Evolutionary conservation across 805 yeast species (phyloP), one percentile per base, ranked within the genome.

Genomic region (Scheffersomyces lignosus): DNA sequence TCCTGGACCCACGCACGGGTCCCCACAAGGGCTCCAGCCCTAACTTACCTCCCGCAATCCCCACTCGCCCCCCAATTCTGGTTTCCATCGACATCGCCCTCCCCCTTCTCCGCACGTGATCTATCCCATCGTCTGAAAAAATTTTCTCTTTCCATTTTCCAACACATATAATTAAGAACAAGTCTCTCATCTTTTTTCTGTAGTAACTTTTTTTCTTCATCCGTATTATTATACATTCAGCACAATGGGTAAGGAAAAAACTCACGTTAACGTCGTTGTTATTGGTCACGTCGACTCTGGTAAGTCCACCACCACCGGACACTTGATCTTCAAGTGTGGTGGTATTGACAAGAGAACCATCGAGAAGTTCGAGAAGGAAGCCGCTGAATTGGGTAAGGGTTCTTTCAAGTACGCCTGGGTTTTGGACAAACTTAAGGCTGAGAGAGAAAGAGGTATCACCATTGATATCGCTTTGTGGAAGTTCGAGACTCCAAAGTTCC

Each of bases 241-340:
- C 43, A 57, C 38, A 45, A 68, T 67, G 95, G 96, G 96, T 83
- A 88, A 88, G 77, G 96, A 82, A 68, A 90, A 91, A 85, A 66
- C 80, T 77, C 98, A 91, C 87, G 87, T 91, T 81, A 91, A 91
- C 96, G 95, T 91, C 79, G 99, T 93, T 76, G 98, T 93, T 72
- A 91, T 91, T 76, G 99, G 98, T 78, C 98, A 91, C 96, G 98
- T 93, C 97, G 98, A 91, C 79, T 90, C 97, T 65, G 72, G 72
- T 64, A 61, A 87, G 80, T 91, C 97, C 54, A 90, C 98, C 70
- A 91, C 97, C 77, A 90, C 98, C 73, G 97, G 97, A 77, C 97
- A 90, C 84, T 86, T 90, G 78, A 89, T 90, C 71, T 90, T 72
- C 95, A 89, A 89, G 91, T 90, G 96, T 81, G 96, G 97, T 86